Conservation (phyloP, 331 rosid species). For the Telfairia occidentalis region DNA sequence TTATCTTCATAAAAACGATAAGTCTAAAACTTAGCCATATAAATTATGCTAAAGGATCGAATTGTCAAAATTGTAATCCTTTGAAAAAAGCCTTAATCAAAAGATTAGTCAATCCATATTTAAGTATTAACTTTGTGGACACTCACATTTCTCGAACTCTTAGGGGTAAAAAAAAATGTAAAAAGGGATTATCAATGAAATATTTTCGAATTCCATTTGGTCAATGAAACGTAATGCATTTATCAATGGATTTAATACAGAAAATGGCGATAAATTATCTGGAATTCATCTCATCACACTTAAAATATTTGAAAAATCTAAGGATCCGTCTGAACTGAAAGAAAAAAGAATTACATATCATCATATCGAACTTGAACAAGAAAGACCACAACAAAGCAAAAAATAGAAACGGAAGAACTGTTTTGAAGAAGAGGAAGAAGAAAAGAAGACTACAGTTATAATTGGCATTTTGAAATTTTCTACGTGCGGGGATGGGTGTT, state of each 20-base stretch:
- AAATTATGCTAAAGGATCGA: no score
- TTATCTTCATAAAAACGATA: no score
- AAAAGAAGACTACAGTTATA: not conserved
- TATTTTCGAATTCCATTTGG: no score
- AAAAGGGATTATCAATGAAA: no score
- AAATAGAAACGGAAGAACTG: not conserved
- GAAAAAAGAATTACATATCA: not conserved
- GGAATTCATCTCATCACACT: not conserved
- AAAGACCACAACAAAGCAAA: not conserved
- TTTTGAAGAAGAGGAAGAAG: not conserved
- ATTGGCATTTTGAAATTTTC: not conserved
- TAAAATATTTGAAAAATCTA: not conserved
- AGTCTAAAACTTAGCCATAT: no score
- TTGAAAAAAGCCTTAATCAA: no score
- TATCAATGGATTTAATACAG: not conserved
- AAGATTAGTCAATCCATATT: no score
- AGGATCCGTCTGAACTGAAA: not conserved
- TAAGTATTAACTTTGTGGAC: no score
- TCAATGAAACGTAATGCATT: no score
- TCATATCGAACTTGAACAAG: not conserved
- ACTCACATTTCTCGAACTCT: no score
- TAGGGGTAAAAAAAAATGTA: no score
- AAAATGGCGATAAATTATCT: not conserved
- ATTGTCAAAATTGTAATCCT: no score
- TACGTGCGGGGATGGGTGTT: slow-evolving; percentile 38